phyloP scores from a whole-genome alignment of 139 green algal species.

The Parachlorella kessleri region DNA sequence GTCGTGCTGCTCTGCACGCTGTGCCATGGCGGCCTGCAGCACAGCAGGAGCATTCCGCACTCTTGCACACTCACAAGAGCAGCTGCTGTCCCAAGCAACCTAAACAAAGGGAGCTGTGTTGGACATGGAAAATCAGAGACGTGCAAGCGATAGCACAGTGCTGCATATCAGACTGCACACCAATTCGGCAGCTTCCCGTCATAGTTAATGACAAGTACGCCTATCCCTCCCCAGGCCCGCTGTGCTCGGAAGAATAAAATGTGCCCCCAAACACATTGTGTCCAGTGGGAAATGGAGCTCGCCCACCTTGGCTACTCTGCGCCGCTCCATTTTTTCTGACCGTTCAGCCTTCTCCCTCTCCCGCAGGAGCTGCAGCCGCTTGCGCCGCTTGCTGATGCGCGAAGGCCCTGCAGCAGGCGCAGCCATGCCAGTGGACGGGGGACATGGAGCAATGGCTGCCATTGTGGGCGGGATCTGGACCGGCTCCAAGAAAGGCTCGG shows the following conservation, averaged over 20 bases:
- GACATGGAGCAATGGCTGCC: too few relatives aligned
- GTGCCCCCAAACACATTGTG: too few relatives aligned
- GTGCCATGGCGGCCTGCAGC: background rate
- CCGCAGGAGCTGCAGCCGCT: slow-evolving; percentile 8
- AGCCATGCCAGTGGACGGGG: too few relatives aligned
- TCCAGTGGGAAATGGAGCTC: too few relatives aligned
- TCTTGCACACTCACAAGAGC: too few relatives aligned
- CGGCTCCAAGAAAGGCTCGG: background rate
- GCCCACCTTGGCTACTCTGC: background rate
- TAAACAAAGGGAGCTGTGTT: too few relatives aligned
- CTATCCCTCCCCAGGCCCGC: too few relatives aligned
- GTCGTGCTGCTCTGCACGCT: background rate
- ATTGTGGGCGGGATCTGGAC: background rate
- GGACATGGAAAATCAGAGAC: background rate
- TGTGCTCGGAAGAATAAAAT: too few relatives aligned
- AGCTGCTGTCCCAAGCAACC: too few relatives aligned
- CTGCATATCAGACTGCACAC: background rate
- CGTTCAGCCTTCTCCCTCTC: slow-evolving; percentile 14
- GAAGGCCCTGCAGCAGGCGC: background rate
- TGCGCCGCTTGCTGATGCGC: slow-evolving; percentile 14
- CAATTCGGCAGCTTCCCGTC: background rate
- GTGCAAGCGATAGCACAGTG: background rate
- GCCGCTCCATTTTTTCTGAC: slow-evolving; percentile 6
- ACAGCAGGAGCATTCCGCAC: too few relatives aligned
- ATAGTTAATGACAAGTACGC: too few relatives aligned